Evolutionary conservation across 2,329 filamentous ascomycete genomes (phyloP).

Genomic region (Penicillium italicum): DNA sequence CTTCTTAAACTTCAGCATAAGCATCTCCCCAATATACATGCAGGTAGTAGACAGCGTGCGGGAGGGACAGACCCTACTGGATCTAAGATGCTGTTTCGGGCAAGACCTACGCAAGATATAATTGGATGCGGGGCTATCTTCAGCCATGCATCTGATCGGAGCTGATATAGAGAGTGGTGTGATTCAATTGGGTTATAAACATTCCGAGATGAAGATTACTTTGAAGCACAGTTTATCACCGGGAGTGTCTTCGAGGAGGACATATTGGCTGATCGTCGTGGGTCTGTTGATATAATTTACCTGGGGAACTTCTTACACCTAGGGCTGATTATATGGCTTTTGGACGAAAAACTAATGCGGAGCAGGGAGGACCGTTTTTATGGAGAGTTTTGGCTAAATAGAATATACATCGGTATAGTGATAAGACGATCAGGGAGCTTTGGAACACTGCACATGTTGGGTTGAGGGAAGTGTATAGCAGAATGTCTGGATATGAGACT

Average conservation of each 20-base stretch:
- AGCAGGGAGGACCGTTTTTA: background rate
- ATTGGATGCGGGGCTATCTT: background rate
- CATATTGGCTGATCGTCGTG: background rate
- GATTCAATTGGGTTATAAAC: background rate
- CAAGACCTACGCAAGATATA: background rate
- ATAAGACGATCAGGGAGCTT: background rate
- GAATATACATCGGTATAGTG: background rate
- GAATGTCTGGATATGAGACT: background rate
- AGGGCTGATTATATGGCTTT: background rate
- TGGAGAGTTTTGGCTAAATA: background rate
- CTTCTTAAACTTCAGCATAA: background rate
- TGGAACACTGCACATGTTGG: background rate
- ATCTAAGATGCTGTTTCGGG: background rate
- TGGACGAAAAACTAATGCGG: background rate
- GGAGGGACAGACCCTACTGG: background rate
- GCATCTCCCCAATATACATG: background rate
- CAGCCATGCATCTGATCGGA: background rate
- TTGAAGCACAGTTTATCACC: background rate
- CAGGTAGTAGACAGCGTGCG: background rate
- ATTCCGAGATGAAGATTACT: background rate
- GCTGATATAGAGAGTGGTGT: background rate
- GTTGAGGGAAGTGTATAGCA: background rate
- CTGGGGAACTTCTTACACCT: background rate
- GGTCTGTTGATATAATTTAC: background rate
- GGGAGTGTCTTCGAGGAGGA: background rate